Evolutionary conservation across 163 green algal genomes (phyloP), one percentile per base, ranked within the genome.

Genomic region (Chlamydomonas reinhardtii): DNA sequence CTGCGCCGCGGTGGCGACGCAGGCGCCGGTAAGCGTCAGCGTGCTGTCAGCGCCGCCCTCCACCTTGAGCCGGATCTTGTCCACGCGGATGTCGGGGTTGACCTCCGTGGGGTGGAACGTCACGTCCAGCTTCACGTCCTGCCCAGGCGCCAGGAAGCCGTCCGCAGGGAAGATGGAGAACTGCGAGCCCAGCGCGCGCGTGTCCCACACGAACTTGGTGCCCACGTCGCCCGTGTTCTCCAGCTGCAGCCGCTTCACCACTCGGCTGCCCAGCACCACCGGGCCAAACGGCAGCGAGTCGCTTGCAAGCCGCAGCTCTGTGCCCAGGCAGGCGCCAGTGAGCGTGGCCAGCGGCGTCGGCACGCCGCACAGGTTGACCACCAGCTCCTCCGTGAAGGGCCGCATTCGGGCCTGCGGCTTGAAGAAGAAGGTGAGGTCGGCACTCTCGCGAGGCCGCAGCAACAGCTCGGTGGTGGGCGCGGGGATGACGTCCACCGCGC

Each of bases 61-160:
- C 56, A 96, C 87, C 12, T 48, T 69, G 43, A 91, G 90, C 31
- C 62, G 39, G 39, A 95, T 83, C 56, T 83, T 83, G 56, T 97
- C 93, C 35, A 94, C 88, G 25, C 94, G 89, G 6, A 96, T 91
- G 90, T 98, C 95, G 2, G 91, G 48, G 59, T 93, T 88, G 15
- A 95, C 56, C 37, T 54, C 65, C 11, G 52, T 86, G 34, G 95
- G 95, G 64, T 96, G 94, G 93, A 97, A 97, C 16, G 90, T 91
- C 71, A 98, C 91, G 66, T 97, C 94, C 31, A 98, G 84, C 83
- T 95, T 95, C n/a, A 95, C 91, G 66, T 97, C 92, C 82, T 96
- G 92, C 29, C 90, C 91, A 17, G 92, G 89, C 39, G 91, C 88
- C 64, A 97, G 76, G 90, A 96, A 97, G 61, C 94, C 94, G 29